These are phyloP conservation scores for Kazachstania sp. DNA, from an alignment of 1,139 yeast species.

Conservation along the genomic window DNA sequence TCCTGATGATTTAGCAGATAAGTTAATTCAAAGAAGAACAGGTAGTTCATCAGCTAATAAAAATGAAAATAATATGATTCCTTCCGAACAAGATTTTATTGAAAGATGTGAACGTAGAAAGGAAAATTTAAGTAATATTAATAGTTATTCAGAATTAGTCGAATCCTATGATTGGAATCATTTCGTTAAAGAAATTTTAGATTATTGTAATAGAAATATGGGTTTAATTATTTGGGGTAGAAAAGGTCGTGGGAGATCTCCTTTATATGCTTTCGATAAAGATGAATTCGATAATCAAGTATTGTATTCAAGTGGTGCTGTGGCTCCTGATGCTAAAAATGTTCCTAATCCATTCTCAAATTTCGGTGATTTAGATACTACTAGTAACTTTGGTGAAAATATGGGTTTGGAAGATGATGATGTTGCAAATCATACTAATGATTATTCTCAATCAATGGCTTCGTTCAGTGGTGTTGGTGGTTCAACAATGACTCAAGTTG, in stretches of 20 bases:
- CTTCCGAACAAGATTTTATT: conserved; percentile 29
- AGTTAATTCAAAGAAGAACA: conserved; percentile 44
- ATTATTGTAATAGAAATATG: conserved; percentile 68
- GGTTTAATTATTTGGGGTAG: conserved; percentile 67
- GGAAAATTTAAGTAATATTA: conserved; percentile 46
- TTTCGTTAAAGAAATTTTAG: conserved; percentile 65
- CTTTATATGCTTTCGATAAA: conserved; percentile 18
- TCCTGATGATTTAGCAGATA: conserved; percentile 54
- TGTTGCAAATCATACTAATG: background rate
- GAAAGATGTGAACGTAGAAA: conserved; percentile 58
- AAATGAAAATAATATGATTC: conserved; percentile 14
- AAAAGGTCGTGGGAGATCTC: conserved; percentile 36
- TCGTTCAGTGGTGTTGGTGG: background rate
- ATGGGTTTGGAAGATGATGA: background rate
- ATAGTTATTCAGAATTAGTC: conserved; percentile 42
- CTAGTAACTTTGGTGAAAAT: background rate
- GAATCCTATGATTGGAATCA: conserved; percentile 67
- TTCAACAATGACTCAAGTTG: background rate
- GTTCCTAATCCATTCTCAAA: background rate
- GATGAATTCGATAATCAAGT: conserved; percentile 21
- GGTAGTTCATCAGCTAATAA: conserved; percentile 24
- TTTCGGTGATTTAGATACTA: conserved; percentile 2
- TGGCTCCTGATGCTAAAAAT: conserved; percentile 10
- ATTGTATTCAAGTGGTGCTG: conserved; percentile 19
- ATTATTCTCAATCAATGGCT: background rate